Evolutionary conservation across 345 rosid genomes (phyloP), one percentile per base, ranked within the genome.

Genomic region (Acer campestre): DNA sequence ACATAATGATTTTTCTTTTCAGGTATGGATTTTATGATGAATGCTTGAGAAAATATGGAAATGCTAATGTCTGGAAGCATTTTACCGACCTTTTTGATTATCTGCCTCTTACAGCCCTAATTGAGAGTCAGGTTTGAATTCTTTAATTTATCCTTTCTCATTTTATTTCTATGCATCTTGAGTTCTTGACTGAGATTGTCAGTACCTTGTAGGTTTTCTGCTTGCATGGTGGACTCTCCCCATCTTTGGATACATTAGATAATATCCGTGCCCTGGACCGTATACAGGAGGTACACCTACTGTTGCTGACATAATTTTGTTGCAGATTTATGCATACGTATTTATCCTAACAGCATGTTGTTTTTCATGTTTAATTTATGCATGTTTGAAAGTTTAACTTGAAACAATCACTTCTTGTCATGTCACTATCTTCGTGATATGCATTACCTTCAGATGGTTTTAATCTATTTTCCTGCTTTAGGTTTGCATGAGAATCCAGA

Each of bases 181-280:
- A 61, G 67, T 82, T 38, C 73, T 70, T 49, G 22, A 61, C 70
- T 82, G 55, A 79, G 35, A 44, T 71, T 35, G n/a, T 31, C 17
- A 38, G 14, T 35, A 23, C 31, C 38, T 67, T 72, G 68, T 74
- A 88, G 92, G 70, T 88, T 72, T 88, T 93, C 90, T 93, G 97
- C 81, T 90, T 93, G 88, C 97, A 93, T 73, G 97, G 97, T 67
- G 97, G 97, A 61, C 94, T 93, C 27, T 93, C 97, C 25, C 97
- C 97, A 58, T 93, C 97, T 76, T 84, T 93, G 40, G 97, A 93
- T 81, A 89, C 97, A 17, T 87, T 93, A 82, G 97, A 93, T 68
- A 91, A 93, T 75, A 91, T 93, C 74, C 91, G 97, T 64, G 85
- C 89, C 78, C 84, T 93, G 81, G 97, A 93, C 81, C 97, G 97